Evolutionary conservation across 257 asterid species (phyloP), one percentile per base, ranked within the genome.

Genomic region (Primulina huaijiensis): DNA sequence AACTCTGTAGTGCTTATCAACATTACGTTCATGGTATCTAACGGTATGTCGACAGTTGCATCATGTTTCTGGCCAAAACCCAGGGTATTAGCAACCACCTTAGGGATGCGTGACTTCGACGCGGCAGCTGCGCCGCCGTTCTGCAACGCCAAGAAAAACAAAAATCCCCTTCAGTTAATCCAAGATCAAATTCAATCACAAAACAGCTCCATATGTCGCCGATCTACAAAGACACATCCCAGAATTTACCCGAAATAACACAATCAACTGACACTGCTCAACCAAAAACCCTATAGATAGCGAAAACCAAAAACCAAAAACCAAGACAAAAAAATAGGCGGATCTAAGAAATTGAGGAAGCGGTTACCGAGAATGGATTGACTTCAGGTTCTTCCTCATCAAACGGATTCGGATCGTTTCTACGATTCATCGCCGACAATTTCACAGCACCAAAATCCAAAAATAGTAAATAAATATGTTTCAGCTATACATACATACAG

Each of bases 61-160:
- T 94, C 99, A 69, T 91, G 95, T 70, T 89, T 94, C 85, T 83
- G 96, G 56, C 99, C 96, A 66, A 94, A 88, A 58, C 99, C 99
- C n/a, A 94, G 74, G 30, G 97, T 86, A 84, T 50, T 89, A 20
- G 97, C 80, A 72, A 91, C 89, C 79, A 79, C 87, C 77, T 89
- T 86, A 25, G 97, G 96, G 57, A 94, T 67, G 65, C 90, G 85
- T 58, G 99, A 84, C 79, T 91, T 91, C 21, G 97, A 86, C 20
- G 74, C 88, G 14, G 90, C 85, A 34, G 85, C 76, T 14, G 83
- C 63, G 30, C 72, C 73, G 71, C 90, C 95, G 55, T 87, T 89
- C 99, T 94, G 96, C 85, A 79, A 67, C 52, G 35, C 16, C 60
- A 63, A 62, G 31, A 63, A 50, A 50, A 50, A 17, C 16, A 50